A percentile compares a stretch with the other conserved stretches of the same genome.
Conservation (phyloP, 202 grass and related monocot genomes). For the Bolboschoenoplectus hybrid region DNA sequence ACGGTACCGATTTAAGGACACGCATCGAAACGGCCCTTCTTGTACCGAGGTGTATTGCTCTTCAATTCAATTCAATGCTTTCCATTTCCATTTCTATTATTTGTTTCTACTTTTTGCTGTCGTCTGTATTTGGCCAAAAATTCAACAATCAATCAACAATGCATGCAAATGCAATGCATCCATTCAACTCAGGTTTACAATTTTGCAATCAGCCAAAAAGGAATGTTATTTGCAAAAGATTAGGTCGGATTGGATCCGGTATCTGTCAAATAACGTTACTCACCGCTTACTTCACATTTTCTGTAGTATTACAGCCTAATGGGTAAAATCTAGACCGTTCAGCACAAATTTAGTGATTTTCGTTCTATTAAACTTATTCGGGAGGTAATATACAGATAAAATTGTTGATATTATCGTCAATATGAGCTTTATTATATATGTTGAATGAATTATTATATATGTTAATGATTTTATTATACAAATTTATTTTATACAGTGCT, state of each 20-base stretch:
- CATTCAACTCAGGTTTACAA: background rate
- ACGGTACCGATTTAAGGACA: conserved; percentile 33
- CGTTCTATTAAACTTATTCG: too few relatives aligned
- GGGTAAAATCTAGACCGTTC: too few relatives aligned
- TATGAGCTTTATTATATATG: too few relatives aligned
- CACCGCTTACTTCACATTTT: background rate
- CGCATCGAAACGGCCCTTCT: conserved; percentile 14
- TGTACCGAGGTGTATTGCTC: conserved; percentile 28
- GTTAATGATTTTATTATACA: too few relatives aligned
- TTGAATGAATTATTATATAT: too few relatives aligned
- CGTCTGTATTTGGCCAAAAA: background rate
- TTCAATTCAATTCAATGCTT: conserved; percentile 31
- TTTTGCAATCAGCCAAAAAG: background rate
- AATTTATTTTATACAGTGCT: too few relatives aligned
- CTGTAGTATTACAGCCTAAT: too few relatives aligned
- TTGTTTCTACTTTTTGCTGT: conserved; percentile 21
- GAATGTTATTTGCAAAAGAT: background rate
- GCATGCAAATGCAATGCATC: background rate
- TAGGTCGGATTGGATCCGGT: background rate
- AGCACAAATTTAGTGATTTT: too few relatives aligned
- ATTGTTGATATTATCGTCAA: too few relatives aligned
- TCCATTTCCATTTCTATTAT: background rate
- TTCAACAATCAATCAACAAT: background rate
- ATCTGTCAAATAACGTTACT: background rate
- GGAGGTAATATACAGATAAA: too few relatives aligned